Evolutionary conservation across 257 asterid species (phyloP), one percentile per base, ranked within the genome.

Genomic region (Rehmannia glutinosa): DNA sequence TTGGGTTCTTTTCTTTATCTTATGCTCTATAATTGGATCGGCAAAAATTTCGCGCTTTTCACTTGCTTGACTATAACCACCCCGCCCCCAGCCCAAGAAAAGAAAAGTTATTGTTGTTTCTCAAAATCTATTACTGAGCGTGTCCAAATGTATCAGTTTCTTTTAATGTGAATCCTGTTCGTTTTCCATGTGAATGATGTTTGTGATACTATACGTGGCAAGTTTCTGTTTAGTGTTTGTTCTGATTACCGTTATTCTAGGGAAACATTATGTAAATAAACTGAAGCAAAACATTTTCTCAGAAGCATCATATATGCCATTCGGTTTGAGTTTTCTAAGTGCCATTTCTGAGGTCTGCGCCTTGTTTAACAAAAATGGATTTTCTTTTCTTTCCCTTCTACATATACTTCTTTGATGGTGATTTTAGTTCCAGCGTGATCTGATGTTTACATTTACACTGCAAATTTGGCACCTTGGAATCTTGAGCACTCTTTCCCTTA

Each of bases 401-500:
- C 27, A 57, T 36, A 32, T n/a, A 21, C 30, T 57, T 19, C 25
- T 24, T 54, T 63, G 45, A 36, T 59, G 62, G 52, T 49, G 53
- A 39, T 54, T 25, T 43, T 24, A 47, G 43, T 30, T 27, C 16
- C 10, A 28, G 50, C 17, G 38, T 15, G 62, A 52, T 57, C 53
- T 64, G 63, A 33, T 33, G 8, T 47, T 36, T 46, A 41, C 45
- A 60, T 52, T 27, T 39, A 60, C 23, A n/a, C 35, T 38, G 12
- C 38, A 63, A 17, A 60, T 24, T 33, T 45, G 64, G 16, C 49
- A 25, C 72, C 45, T 55, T 30, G 35, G 63, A 79, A 73, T 74
- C 47, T 49, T 73, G 6, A 73, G 59, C 36, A 23, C 28, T 56
- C 32, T 55, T 64, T 54, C 80, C 68, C 54, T 58, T 32, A 36